Evolutionary conservation across 306 rosid genomes (phyloP).

Genomic region (Fragaria vesca): DNA sequence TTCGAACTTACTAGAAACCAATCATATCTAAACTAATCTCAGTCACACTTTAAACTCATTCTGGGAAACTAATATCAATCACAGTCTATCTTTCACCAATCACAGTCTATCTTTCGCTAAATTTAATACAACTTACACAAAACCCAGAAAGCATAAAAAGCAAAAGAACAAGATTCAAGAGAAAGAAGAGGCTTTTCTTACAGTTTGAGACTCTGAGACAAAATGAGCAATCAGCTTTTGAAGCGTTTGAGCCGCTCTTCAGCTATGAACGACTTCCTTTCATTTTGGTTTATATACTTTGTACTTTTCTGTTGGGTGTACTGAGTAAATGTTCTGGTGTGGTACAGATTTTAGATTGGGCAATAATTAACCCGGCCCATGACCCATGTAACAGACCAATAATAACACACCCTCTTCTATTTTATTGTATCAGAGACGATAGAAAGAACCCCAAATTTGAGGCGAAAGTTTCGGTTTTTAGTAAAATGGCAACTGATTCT

Average conservation of each 20-base stretch:
- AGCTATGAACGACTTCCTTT: background rate
- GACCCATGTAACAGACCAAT: background rate
- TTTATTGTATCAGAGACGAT: background rate
- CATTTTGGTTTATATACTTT: no score
- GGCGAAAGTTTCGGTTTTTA: background rate
- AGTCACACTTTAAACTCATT: background rate
- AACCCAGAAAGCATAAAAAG: background rate
- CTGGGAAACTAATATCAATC: background rate
- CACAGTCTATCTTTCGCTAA: background rate
- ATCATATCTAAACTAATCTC: background rate
- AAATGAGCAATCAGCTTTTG: background rate
- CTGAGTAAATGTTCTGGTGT: background rate
- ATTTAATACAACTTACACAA: background rate
- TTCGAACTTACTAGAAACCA: background rate
- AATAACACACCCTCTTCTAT: background rate
- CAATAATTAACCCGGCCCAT: background rate
- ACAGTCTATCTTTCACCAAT: no score
- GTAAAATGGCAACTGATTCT: background rate
- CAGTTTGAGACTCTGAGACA: background rate
- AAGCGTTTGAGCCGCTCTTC: conserved; percentile 14
- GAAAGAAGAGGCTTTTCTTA: background rate
- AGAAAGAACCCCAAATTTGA: background rate
- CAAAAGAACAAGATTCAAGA: background rate
- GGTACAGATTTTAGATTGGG: background rate
- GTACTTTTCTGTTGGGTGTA: background rate